Percentiles rank a stretch among this genome's conserved stretches.
phyloP scores from a whole-genome alignment of 495 filamentous ascomycete genomes.

The Letharia lupina region DNA sequence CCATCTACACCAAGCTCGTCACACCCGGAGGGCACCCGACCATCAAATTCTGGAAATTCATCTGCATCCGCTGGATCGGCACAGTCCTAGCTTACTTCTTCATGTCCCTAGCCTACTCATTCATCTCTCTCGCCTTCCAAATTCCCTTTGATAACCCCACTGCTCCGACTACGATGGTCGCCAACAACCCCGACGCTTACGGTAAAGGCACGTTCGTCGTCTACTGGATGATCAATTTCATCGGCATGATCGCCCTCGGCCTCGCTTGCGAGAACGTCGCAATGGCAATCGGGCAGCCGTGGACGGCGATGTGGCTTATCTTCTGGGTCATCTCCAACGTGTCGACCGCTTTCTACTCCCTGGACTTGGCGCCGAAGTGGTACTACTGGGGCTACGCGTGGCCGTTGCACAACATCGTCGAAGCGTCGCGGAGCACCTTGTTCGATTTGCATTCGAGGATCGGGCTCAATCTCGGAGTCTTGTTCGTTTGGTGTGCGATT shows the following conservation, averaged over 20 bases:
- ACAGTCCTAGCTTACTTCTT: conserved; percentile 57
- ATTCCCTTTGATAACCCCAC: conserved; percentile 49
- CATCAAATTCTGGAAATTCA: conserved; percentile 51
- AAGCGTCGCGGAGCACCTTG: conserved; percentile 52
- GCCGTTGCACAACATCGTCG: conserved; percentile 62
- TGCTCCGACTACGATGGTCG: conserved; percentile 37
- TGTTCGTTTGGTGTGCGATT: conserved; percentile 53
- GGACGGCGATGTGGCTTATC: conserved; percentile 62
- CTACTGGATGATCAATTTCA: conserved; percentile 69
- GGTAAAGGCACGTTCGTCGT: conserved; percentile 53
- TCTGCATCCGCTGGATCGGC: conserved; percentile 54
- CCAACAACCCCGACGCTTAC: conserved; percentile 48
- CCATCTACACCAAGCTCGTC: conserved; percentile 53
- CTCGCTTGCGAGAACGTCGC: conserved; percentile 65
- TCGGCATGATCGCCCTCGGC: conserved; percentile 60
- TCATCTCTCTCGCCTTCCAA: conserved; percentile 57
- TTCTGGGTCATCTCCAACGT: conserved; percentile 74
- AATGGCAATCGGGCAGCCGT: conserved; percentile 59
- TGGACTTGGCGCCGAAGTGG: conserved; percentile 51
- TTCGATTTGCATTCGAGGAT: conserved; percentile 57
- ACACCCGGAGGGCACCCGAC: conserved; percentile 46
- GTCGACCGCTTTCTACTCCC: conserved; percentile 52
- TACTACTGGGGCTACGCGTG: conserved; percentile 64
- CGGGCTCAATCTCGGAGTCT: conserved; percentile 55
- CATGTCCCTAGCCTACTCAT: conserved; percentile 57